These are phyloP conservation scores for Lyophyllum shimeji DNA, from an alignment of 768 basidiomycete species.

Conservation along the genomic window DNA sequence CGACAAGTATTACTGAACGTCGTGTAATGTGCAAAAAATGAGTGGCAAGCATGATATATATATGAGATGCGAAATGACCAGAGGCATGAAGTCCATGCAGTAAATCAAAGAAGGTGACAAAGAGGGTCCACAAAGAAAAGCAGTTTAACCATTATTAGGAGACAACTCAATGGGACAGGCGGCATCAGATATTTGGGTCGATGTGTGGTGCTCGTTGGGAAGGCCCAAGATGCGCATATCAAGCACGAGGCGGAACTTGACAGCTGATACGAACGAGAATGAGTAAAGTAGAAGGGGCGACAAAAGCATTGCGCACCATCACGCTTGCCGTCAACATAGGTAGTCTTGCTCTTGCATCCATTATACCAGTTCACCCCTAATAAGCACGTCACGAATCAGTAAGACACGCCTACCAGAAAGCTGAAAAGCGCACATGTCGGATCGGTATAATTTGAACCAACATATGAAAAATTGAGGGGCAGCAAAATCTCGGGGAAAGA, in stretches of 20 bases:
- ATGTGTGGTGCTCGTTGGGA: conserved; percentile 46
- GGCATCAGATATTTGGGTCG: conserved; percentile 58
- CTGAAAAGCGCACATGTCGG: conserved; percentile 59
- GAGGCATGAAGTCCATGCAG: conserved; percentile 5
- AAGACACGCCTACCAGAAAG: conserved; percentile 3
- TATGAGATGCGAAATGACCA: conserved; percentile 3
- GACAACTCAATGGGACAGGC: conserved; percentile 72
- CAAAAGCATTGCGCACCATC: conserved; percentile 47
- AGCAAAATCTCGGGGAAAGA: conserved; percentile 61
- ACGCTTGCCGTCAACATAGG: conserved; percentile 49
- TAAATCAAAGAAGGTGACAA: background rate
- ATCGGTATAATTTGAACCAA: conserved; percentile 78
- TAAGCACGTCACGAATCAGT: conserved; percentile 7
- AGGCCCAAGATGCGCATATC: conserved; percentile 73
- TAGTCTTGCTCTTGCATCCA: conserved; percentile 63
- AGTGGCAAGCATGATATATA: conserved; percentile 16
- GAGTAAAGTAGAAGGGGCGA: conserved; percentile 2
- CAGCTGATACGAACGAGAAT: conserved; percentile 34
- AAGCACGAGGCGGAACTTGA: conserved; percentile 66
- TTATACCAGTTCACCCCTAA: conserved; percentile 76
- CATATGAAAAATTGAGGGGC: conserved; percentile 83
- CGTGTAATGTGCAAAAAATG: conserved; percentile 14
- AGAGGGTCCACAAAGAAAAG: background rate
- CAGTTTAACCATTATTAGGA: conserved; percentile 44
- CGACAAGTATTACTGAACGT: conserved; percentile 15